Percentiles rank a stretch among this genome's conserved stretches.
Evolutionary conservation across 2,329 filamentous ascomycete genomes (phyloP).

Genomic region (Aspergillus hiratsukae): DNA sequence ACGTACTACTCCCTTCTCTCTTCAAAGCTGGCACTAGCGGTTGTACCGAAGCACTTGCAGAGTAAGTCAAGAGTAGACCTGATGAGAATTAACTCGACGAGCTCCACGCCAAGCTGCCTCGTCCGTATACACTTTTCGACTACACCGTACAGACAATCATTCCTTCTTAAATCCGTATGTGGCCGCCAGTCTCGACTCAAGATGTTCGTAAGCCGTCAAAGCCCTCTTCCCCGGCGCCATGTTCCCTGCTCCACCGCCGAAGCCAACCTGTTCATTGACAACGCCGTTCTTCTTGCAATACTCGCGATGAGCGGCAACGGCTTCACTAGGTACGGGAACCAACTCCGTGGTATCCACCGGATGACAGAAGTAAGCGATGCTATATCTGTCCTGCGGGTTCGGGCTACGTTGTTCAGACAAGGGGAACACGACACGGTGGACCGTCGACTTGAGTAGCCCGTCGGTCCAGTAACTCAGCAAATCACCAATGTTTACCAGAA

Average conservation of each 20-base stretch:
- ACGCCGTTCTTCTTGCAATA: constrained; percentile 19
- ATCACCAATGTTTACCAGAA: constrained; percentile 68
- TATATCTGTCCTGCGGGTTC: constrained; percentile 49
- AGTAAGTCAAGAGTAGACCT: not conserved
- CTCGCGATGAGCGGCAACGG: constrained; percentile 43
- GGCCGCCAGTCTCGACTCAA: constrained; percentile 53
- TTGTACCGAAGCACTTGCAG: not conserved
- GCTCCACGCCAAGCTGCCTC: not conserved
- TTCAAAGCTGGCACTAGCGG: not conserved
- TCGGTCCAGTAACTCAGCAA: constrained; percentile 83
- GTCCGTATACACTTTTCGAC: not conserved
- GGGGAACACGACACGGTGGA: constrained; percentile 81
- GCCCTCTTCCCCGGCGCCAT: constrained; percentile 31
- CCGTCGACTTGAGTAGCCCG: constrained; percentile 77
- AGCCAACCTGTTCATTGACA: constrained; percentile 36
- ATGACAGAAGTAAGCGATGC: constrained; percentile 61
- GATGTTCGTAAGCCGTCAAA: constrained; percentile 56
- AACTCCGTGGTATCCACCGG: constrained; percentile 53
- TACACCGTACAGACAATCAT: not conserved
- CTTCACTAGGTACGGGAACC: constrained; percentile 51
- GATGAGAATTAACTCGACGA: not conserved
- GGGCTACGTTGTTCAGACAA: constrained; percentile 36
- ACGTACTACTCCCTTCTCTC: not conserved
- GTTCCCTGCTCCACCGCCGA: constrained; percentile 36
- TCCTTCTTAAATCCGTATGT: constrained; percentile 49